Conservation (phyloP, 768 basidiomycete genomes). For the Exidia glandulosa region DNA sequence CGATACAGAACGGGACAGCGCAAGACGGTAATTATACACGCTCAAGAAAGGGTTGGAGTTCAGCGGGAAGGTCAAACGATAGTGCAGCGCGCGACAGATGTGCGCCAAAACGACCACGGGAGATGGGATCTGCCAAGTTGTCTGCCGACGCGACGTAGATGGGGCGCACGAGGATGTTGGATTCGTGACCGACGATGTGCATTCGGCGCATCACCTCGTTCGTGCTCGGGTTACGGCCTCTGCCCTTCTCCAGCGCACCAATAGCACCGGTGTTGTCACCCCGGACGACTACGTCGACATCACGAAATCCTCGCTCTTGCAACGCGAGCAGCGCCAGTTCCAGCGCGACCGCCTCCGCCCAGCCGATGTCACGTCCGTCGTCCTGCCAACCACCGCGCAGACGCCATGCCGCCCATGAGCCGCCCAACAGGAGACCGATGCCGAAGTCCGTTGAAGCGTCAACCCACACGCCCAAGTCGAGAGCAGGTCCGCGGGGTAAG, state of each 20-base stretch:
- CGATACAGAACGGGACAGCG: background rate
- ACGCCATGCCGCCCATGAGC: background rate
- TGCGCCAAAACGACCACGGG: background rate
- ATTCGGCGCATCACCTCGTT: background rate
- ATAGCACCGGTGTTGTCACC: slow-evolving; percentile 4
- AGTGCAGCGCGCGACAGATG: background rate
- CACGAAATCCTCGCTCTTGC: background rate
- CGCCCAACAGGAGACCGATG: background rate
- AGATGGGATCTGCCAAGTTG: background rate
- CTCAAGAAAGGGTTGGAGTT: background rate
- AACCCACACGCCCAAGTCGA: background rate
- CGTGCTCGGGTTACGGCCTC: background rate
- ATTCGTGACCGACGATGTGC: background rate
- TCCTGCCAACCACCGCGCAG: background rate
- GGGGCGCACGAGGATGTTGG: background rate
- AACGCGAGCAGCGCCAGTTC: background rate
- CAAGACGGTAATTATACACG: background rate
- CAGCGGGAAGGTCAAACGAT: background rate
- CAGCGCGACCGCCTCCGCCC: slow-evolving; percentile 1
- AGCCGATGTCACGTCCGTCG: slow-evolving; percentile 1
- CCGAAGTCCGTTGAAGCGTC: background rate
- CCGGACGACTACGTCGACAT: background rate
- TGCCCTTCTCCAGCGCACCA: background rate
- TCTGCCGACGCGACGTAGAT: background rate
- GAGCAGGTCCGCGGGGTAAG: background rate